Base-by-base conservation (phyloP, 495 filamentous ascomycete genomes). In the Tuber melanosporum region DNA sequence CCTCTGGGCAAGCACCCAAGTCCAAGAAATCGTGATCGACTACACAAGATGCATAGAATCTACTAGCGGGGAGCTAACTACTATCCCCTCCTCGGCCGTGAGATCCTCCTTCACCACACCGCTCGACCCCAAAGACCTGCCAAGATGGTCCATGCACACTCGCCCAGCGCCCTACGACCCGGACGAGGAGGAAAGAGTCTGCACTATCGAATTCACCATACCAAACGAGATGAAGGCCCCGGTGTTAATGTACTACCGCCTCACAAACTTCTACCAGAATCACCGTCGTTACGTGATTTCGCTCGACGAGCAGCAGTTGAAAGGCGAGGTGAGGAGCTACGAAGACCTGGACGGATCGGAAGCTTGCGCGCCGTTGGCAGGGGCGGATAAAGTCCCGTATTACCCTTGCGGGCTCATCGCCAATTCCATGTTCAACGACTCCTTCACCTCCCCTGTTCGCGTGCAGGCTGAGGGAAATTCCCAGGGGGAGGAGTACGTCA, bases 181-280 rank as follows among this genome's bases (percentile, higher is more conserved):
- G 5, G 72, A 74, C 14, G n/a, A 79, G 26, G 52, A 82, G n/a
- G 70, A 47, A 43, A 45, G 26, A n/a, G 80, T 84, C 26, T 99
- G 95, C 88, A 86, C 85, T 1, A 83, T 99, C 14, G 84, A 87
- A 47, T 97, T 98, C 85, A 86, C 89, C 43, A 90, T 98, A 44
- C 93, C 93, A 12, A 89, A 95, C 75, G 85, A 89, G 42, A 88
- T 99, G 80, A 86, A 87, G 15, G 89, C 95, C 0, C 94, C 94
- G 6, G 91, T 98, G 42, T 88, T 92, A 78, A 88, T 97, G 84
- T 98, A 97, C 86, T 99, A 99, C 85, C 91, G 92, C 73, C 89
- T 99, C 62, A 94, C 93, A 66, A 97, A 99, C 85, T 99, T 99
- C 87, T 99, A 98, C 86, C 95, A 99, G 84, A 99, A 99, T 84